These are phyloP conservation scores for Lentithecium fluviatile DNA, from an alignment of 495 filamentous ascomycete genomes.

Conservation along the genomic window DNA sequence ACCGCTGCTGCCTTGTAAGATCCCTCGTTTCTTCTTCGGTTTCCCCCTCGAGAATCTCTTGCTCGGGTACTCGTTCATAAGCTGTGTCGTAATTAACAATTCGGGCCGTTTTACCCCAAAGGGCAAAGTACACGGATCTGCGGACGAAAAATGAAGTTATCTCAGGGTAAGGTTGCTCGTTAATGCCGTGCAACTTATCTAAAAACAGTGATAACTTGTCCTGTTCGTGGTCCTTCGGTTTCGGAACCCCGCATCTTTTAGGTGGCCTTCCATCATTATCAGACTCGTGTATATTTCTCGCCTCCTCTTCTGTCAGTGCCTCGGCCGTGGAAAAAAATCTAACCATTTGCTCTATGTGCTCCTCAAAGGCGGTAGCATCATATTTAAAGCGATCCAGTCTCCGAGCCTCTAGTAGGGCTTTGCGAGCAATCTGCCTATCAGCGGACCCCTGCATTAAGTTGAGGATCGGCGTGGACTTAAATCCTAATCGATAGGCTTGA, in stretches of 20 bases:
- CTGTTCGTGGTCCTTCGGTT: not conserved
- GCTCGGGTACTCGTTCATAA: no score
- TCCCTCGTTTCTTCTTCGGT: no score
- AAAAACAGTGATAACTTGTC: no score
- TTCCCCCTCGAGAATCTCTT: no score
- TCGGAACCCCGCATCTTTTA: not conserved
- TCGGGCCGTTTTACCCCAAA: no score
- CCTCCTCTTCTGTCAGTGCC: not conserved
- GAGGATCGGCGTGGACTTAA: slow-evolving; percentile 3
- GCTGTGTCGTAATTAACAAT: no score
- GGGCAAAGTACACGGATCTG: no score
- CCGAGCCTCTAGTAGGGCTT: slow-evolving; percentile 3
- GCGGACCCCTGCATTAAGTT: not conserved
- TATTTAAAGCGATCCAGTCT: not conserved
- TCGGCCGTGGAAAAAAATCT: slow-evolving; percentile 4
- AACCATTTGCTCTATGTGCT: not conserved
- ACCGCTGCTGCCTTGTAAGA: no score
- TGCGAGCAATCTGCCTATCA: slow-evolving; percentile 1
- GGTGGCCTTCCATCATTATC: not conserved
- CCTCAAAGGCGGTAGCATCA: not conserved
- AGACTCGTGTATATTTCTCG: not conserved
- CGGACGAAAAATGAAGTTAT: no score
- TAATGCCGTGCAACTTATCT: no score
- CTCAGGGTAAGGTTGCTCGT: no score
- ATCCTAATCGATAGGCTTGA: slow-evolving; percentile 6